Evolutionary conservation across 2,329 filamentous ascomycete species (phyloP).

Genomic region (Blastomyces parvus): DNA sequence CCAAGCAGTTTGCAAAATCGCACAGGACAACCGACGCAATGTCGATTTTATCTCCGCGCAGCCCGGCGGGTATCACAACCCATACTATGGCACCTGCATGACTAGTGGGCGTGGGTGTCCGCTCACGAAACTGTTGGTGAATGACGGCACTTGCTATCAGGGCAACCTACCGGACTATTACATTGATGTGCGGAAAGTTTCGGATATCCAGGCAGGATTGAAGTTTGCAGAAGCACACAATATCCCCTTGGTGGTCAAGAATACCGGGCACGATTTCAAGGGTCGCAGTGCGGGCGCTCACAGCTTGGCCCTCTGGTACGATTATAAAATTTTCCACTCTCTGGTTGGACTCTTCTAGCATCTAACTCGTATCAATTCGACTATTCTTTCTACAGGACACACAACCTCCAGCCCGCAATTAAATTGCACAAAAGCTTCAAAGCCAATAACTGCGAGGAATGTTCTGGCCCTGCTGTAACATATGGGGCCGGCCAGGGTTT

Average conservation of each 20-base stretch:
- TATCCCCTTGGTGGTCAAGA: slow-evolving; percentile 40
- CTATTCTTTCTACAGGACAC: slow-evolving; percentile 11
- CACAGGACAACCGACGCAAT: slow-evolving; percentile 8
- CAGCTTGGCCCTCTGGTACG: slow-evolving; percentile 24
- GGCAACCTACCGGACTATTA: slow-evolving; percentile 22
- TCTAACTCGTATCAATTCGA: slow-evolving; percentile 1
- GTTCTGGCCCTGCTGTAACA: slow-evolving; percentile 13
- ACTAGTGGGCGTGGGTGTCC: slow-evolving; percentile 7
- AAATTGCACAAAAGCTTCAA: slow-evolving; percentile 13
- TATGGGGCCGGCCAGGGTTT: slow-evolving; percentile 19
- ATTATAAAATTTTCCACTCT: slow-evolving; percentile 2
- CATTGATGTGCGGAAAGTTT: slow-evolving; percentile 17
- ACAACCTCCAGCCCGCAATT: slow-evolving; percentile 16
- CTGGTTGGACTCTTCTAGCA: not conserved
- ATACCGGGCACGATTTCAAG: slow-evolving; percentile 47
- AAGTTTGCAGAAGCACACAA: slow-evolving; percentile 20
- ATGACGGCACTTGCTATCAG: slow-evolving; percentile 19
- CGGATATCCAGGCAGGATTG: slow-evolving; percentile 16
- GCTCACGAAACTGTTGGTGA: slow-evolving; percentile 6
- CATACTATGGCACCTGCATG: slow-evolving; percentile 7
- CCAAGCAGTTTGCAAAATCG: slow-evolving; percentile 6
- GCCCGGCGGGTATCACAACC: slow-evolving; percentile 7
- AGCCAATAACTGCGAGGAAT: slow-evolving; percentile 11
- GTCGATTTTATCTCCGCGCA: slow-evolving; percentile 10
- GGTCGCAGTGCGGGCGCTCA: slow-evolving; percentile 33